phyloP scores from a whole-genome alignment of 2,329 filamentous ascomycete genomes.

The Hypomyces rosellus region DNA sequence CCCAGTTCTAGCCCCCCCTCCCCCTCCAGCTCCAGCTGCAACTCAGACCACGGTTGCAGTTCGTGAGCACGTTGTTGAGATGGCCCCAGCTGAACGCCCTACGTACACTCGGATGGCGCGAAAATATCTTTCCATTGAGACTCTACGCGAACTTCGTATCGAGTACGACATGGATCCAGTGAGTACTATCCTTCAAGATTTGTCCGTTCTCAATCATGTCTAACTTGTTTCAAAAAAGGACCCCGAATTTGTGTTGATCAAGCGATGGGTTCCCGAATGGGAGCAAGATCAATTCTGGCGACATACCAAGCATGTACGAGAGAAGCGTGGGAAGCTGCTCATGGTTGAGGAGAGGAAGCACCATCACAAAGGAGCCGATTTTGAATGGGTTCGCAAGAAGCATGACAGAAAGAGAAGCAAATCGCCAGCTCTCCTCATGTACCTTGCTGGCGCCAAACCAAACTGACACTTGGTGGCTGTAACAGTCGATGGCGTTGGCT shows the following conservation, averaged over 20 bases:
- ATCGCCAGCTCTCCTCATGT: slow-evolving; percentile 51
- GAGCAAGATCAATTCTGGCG: slow-evolving; percentile 68
- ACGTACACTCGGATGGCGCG: slow-evolving; percentile 61
- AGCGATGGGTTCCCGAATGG: slow-evolving; percentile 63
- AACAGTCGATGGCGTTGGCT: too few relatives aligned
- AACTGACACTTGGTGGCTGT: slow-evolving; percentile 19
- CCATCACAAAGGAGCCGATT: slow-evolving; percentile 36
- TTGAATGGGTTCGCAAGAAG: slow-evolving; percentile 55
- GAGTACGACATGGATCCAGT: slow-evolving; percentile 54
- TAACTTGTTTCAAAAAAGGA: slow-evolving; percentile 43
- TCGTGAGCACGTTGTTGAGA: not conserved
- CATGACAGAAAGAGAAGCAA: slow-evolving; percentile 47
- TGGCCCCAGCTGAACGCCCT: slow-evolving; percentile 30
- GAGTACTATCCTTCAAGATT: slow-evolving; percentile 21
- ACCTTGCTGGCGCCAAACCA: slow-evolving; percentile 47
- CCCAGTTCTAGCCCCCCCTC: slow-evolving; percentile 22
- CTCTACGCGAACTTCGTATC: slow-evolving; percentile 47
- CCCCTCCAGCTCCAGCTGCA: slow-evolving; percentile 13
- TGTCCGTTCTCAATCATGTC: not conserved
- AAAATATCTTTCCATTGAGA: slow-evolving; percentile 56
- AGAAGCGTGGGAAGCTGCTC: slow-evolving; percentile 42
- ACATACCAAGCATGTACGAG: slow-evolving; percentile 61
- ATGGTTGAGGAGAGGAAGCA: slow-evolving; percentile 42
- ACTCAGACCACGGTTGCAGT: not conserved
- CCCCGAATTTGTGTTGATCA: slow-evolving; percentile 65